Evolutionary conservation across 176 grass and related monocot genomes (phyloP), one percentile per base, ranked within the genome.

Genomic region (Puccinellia tenuiflora): DNA sequence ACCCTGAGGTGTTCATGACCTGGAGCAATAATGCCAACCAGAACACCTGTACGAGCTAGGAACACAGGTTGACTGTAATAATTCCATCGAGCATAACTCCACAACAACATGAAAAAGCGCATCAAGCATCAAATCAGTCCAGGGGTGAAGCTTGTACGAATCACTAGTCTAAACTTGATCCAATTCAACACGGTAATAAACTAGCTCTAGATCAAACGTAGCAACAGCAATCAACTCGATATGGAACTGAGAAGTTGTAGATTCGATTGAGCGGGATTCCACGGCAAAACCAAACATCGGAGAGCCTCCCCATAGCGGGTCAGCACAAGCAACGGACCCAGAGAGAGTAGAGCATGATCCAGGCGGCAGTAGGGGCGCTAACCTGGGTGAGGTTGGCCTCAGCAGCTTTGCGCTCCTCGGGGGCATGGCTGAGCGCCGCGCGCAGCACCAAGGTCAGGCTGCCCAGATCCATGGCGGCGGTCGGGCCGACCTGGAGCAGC

Each of bases 301-400:
- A 6, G 13, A 71, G 18, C n/a, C n/a, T n/a, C n/a, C n/a, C n/a
- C n/a, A n/a, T n/a, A n/a, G 31, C 18, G 35, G 14, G 40, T 47
- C 54, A 2, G 72, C 42, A 45, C 18, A 11, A 24, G 64, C n/a
- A 61, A 33, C n/a, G 26, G 30, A 34, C 4, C 17, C 3, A 6
- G 7, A 59, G 75, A 46, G 35, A 2, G 17, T n/a, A 57, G 9
- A 26, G 54, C 64, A 9, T 20, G 64, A 86, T 79, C 79, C 31
- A 40, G 26, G 43, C 20, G 21, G 28, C 63, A 2, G 83, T 20
- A 15, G 20, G 28, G 39, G 34, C 60, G 76, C 54, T 88, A 76
- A 97, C 94, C 94, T 97, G 92, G 68, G 87, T 60, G 10, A 97
- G 92, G 88, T 86, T 92, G 77, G 90, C 85, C 86, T 97, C 94